Conservation (phyloP, 2,329 filamentous ascomycete species). For the Aspergillus caelatus region DNA sequence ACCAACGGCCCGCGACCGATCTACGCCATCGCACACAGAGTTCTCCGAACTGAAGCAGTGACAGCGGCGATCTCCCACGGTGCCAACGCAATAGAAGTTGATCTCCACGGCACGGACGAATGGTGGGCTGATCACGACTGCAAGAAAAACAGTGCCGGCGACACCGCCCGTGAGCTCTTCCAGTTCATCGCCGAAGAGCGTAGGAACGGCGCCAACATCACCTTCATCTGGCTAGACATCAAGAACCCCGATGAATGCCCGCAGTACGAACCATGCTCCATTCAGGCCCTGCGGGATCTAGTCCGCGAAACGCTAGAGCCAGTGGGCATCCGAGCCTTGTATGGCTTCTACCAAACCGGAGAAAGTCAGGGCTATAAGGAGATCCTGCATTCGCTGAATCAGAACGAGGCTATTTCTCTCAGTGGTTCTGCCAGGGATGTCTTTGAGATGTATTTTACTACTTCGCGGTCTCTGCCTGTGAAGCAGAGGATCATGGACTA, state of each 20-base stretch:
- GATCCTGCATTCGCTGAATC: conserved; percentile 11
- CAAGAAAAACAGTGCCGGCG: conserved; percentile 3
- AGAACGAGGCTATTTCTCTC: conserved; percentile 6
- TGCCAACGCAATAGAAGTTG: conserved; percentile 26
- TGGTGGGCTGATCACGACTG: conserved; percentile 26
- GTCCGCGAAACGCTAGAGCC: conserved; percentile 17
- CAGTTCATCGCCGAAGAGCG: conserved; percentile 15
- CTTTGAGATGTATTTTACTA: not conserved
- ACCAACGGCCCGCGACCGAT: conserved; percentile 35
- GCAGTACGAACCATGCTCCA: conserved; percentile 12
- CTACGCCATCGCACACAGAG: conserved; percentile 47
- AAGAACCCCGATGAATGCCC: conserved; percentile 22
- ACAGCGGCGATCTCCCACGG: conserved; percentile 19
- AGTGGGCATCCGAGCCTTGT: conserved; percentile 19
- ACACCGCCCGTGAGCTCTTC: conserved; percentile 15
- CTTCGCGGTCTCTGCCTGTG: not conserved
- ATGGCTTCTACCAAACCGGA: conserved; percentile 18
- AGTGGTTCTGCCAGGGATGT: conserved; percentile 2
- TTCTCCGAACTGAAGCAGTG: conserved; percentile 13
- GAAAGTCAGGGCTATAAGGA: conserved; percentile 9
- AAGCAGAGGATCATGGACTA: conserved; percentile 9
- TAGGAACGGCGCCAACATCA: conserved; percentile 13
- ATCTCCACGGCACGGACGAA: conserved; percentile 17
- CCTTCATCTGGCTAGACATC: conserved; percentile 27
- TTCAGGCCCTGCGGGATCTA: conserved; percentile 19